Evolutionary conservation across 257 asterid species (phyloP), one percentile per base, ranked within the genome.

Genomic region (Penstemon newberryi): DNA sequence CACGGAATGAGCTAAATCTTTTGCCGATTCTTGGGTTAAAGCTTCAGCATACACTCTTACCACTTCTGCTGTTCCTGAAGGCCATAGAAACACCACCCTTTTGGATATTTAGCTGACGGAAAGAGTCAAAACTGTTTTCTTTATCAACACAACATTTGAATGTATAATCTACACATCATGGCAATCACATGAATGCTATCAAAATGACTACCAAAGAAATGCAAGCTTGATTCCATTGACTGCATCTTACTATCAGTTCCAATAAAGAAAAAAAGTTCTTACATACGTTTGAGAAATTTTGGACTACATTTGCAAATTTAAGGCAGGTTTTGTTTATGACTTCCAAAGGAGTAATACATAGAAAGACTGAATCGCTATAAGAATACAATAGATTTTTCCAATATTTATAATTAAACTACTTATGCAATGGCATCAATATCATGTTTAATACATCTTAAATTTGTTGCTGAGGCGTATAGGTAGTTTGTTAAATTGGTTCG

Each of bases 41-140:
- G 92, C 96, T 83, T 93, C 97, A 3, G 96, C 96, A 47, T 87
- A 93, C 64, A 93, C 96, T 76, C 97, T 86, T 46, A 93, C 85
- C 63, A 91, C 97, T 25, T 90, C 96, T 82, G 88, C 97, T 5
- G 99, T 93, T 67, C 99, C 96, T 2, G 99, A 90, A 51, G 97
- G 97, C 56, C 99, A 80, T 73, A 93, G 53, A 90, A 93, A 70
- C 96, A 93, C 79, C 96, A 80, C 15, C 99, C 96, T 37, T 67
- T 75, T 7, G 79, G 67, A 65, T 88, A 85, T 74, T 90, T 89
- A 38, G 82, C 99, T 92, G 86, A 9, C 38, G 67, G 60, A 60
- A 53, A 67, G 41, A 74, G 43, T 50, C 18, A 5, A 4, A 62
- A 52, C n/a, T n/a, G n/a, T n/a, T n/a, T 53, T 10, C 41, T 63